These are phyloP conservation scores for Hortiboletus campestris DNA, from an alignment of 768 basidiomycete genomes.

Conservation along the genomic window DNA sequence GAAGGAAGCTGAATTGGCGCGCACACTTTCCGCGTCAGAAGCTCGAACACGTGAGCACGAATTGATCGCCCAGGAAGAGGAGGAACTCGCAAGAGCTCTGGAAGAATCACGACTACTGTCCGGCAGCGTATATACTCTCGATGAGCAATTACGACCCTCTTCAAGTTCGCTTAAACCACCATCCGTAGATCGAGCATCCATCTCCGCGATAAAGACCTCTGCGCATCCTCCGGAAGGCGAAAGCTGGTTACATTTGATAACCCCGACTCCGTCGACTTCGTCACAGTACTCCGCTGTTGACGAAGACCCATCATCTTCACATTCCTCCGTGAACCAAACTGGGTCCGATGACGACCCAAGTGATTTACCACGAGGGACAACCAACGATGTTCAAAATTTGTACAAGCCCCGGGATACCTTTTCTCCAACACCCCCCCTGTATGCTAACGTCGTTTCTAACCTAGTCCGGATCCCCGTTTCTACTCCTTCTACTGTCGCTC, in stretches of 20 bases:
- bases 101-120: slow-evolving; percentile 45
- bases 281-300: slow-evolving; percentile 12
- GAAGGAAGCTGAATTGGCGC: slow-evolving; percentile 46
- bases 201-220: slow-evolving; percentile 13
- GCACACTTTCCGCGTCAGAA: slow-evolving; percentile 46
- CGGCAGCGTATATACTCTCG: slow-evolving; percentile 6
- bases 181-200: slow-evolving; percentile 17
- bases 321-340: slow-evolving; percentile 20
- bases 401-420: slow-evolving; percentile 1
- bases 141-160: slow-evolving; percentile 4
- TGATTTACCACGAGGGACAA: slow-evolving; percentile 1
- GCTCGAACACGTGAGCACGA: slow-evolving; percentile 28
- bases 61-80: slow-evolving; percentile 48
- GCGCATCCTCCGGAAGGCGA: slow-evolving; percentile 25
- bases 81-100: slow-evolving; percentile 63
- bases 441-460: slow-evolving; percentile 26
- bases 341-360: slow-evolving; percentile 3
- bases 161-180: slow-evolving; percentile 5
- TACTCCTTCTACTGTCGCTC: slow-evolving; percentile 6
- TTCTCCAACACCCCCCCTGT: slow-evolving; percentile 22
- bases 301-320: slow-evolving; percentile 30
- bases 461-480: slow-evolving; percentile 14
- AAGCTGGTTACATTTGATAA: slow-evolving; percentile 33
- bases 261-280: slow-evolving; percentile 24
- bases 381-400: slow-evolving; percentile 5